Percentiles rank a stretch among this genome's conserved stretches.
phyloP scores from a whole-genome alignment of 192 early-diverging fungal genomes.

The Dissophora globulifera region DNA sequence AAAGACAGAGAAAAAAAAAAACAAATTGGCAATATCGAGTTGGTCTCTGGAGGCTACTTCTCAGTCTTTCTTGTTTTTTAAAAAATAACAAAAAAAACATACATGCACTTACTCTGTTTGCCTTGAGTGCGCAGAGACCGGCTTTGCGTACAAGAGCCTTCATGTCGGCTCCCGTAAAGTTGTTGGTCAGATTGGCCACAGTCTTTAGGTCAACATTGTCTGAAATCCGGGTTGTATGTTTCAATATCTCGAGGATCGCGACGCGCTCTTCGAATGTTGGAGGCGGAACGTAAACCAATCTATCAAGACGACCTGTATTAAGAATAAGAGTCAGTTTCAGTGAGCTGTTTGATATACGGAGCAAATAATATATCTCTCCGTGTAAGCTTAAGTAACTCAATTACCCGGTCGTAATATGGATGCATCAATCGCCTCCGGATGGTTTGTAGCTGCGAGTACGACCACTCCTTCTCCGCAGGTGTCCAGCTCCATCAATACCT shows the following conservation, averaged over 20 bases:
- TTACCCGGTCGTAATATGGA: constrained; percentile 83
- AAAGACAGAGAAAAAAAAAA: not conserved
- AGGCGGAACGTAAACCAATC: constrained; percentile 72
- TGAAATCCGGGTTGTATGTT: constrained; percentile 38
- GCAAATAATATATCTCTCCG: no score
- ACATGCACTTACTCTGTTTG: constrained; percentile 20
- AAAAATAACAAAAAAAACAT: not conserved
- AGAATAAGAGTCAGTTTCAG: no score
- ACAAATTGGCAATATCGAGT: not conserved
- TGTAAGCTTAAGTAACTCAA: not conserved
- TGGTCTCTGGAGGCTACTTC: no score
- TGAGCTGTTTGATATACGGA: no score
- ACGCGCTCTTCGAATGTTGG: constrained; percentile 69
- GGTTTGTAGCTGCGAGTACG: constrained; percentile 90
- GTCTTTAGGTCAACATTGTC: constrained; percentile 44
- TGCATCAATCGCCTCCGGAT: constrained; percentile 75
- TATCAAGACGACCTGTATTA: constrained; percentile 85
- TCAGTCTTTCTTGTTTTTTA: no score
- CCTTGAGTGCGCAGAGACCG: constrained; percentile 62
- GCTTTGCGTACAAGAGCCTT: constrained; percentile 69
- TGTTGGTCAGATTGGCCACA: constrained; percentile 60
- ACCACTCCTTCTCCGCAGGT: constrained; percentile 68
- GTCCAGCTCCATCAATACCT: constrained; percentile 85
- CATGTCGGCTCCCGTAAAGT: constrained; percentile 76
- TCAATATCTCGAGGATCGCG: constrained; percentile 71